Evolutionary conservation across 257 asterid species (phyloP), one percentile per base, ranked within the genome.

Genomic region (Fraxinus excelsior): DNA sequence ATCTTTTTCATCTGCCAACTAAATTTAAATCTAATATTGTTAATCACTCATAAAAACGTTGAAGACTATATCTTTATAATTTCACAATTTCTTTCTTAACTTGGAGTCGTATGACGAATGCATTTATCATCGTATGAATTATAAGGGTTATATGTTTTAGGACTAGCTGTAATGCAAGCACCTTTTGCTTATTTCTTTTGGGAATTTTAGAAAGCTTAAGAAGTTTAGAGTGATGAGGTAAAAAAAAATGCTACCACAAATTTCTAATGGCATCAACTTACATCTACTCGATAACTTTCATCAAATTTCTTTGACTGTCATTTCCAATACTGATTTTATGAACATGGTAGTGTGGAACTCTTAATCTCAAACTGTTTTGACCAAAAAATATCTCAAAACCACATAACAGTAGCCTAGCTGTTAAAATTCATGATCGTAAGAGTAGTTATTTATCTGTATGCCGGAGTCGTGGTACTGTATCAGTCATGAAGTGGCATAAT

Each of bases 401-500:
- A 51, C 28, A 56, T n/a, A 10, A 0, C 65, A 56, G 28, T 56
- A 56, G 7, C 19, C 58, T 4, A 46, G 2, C 58, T 46, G 58
- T 0, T 16, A 46, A 46, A 16, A 5, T 16, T 69, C 28, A 56
- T 7, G 67, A 56, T 58, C 46, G 40, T 80, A 28, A 25, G 73
- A 70, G 2, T 37, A 58, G 69, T 69, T 60, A 58, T 38, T 58
- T 29, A 68, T 65, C 5, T 60, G 53, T 44, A 62, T 70, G 73
- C 58, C 28, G 44, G 32, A 42, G 53, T 75, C 19, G 53, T 62
- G 12, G 5, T 70, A 25, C n/a, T 18, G 67, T 75, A 38, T 23
- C 56, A 37, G 5, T 25, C 18, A n/a, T 70, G 73, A 79, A 31
- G 74, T 66, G 67, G 53, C 82, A 72, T 34, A 18, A 9, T 25